A percentile compares a stretch with the other conserved stretches of the same genome.
Conservation (phyloP, 2,329 filamentous ascomycete species). For the Penicillium sclerotigenum region DNA sequence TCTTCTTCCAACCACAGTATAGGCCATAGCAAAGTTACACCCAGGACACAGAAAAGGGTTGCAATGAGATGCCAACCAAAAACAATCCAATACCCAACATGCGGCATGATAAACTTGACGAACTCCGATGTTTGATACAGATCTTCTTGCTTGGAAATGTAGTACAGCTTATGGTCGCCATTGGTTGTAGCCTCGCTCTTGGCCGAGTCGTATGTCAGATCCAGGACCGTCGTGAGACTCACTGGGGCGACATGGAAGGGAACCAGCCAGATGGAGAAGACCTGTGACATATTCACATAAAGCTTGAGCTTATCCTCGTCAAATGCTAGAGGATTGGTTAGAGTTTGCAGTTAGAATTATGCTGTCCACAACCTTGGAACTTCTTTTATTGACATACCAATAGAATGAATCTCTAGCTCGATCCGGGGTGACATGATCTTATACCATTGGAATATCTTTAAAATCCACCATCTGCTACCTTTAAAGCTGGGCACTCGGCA, state of each 20-base stretch:
- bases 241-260: slow-evolving; percentile 71
- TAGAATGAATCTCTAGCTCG: slow-evolving; percentile 61
- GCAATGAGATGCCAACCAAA: slow-evolving; percentile 63
- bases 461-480: slow-evolving; percentile 65
- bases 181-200: slow-evolving; percentile 16
- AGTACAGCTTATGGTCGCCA: slow-evolving; percentile 54
- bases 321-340: slow-evolving; percentile 53
- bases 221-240: slow-evolving; percentile 64
- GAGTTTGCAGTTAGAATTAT: neutral
- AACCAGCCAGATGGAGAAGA: slow-evolving; percentile 73
- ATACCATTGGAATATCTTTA: slow-evolving; percentile 76
- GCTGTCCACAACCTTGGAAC: neutral
- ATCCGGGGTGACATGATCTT: slow-evolving; percentile 76
- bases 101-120: slow-evolving; percentile 67
- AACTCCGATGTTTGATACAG: slow-evolving; percentile 75
- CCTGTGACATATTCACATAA: slow-evolving; percentile 70
- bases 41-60: slow-evolving; percentile 62
- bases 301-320: slow-evolving; percentile 65
- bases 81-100: slow-evolving; percentile 55
- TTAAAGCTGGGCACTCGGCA: slow-evolving; percentile 61
- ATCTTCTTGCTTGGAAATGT: slow-evolving; percentile 74
- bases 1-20: slow-evolving; percentile 51
- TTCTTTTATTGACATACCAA: slow-evolving; percentile 44
- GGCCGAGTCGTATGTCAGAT: slow-evolving; percentile 52
- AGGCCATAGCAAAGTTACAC: slow-evolving; percentile 52